These are phyloP conservation scores for Tilletia horrida DNA, from an alignment of 1,284 basidiomycete species.

Conservation along the genomic window DNA sequence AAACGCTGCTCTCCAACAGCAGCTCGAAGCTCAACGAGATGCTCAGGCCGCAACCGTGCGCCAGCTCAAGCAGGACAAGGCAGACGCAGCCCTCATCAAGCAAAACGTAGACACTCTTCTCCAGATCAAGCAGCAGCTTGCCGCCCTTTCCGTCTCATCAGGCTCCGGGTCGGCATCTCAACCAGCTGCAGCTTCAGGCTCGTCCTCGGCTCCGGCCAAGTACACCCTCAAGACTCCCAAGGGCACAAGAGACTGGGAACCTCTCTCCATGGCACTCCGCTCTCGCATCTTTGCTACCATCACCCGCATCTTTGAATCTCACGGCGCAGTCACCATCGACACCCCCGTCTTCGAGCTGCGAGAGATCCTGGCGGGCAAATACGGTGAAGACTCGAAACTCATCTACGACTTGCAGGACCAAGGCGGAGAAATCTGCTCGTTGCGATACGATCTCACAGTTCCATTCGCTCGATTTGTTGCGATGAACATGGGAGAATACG, in stretches of 20 bases:
- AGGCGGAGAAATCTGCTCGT: conserved; percentile 91
- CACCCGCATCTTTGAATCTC: conserved; percentile 80
- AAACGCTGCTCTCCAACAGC: conserved; percentile 6
- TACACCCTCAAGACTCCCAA: conserved; percentile 58
- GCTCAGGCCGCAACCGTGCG: conserved; percentile 45
- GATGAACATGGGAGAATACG: conserved; percentile 76
- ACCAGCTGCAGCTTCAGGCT: not conserved
- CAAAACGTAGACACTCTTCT: conserved; percentile 10
- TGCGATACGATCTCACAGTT: conserved; percentile 92
- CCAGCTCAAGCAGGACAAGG: conserved; percentile 33
- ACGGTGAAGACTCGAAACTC: conserved; percentile 84
- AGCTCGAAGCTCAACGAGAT: conserved; percentile 33
- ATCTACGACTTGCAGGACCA: conserved; percentile 98
- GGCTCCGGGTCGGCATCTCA: not conserved
- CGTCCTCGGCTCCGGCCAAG: conserved; percentile 33
- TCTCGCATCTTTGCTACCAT: conserved; percentile 86
- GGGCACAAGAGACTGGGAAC: conserved; percentile 94
- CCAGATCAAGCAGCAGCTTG: not conserved
- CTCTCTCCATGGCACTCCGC: conserved; percentile 87
- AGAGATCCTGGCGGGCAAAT: conserved; percentile 87
- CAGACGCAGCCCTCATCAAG: conserved; percentile 3
- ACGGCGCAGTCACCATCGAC: conserved; percentile 88
- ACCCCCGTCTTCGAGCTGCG: conserved; percentile 97
- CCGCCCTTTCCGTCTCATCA: not conserved
- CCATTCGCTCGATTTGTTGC: conserved; percentile 93